A percentile compares a stretch with the other conserved stretches of the same genome.
These are phyloP conservation scores for Penicillium aurantiogriseum DNA, from an alignment of 2,329 filamentous ascomycete genomes.

Conservation along the genomic window DNA sequence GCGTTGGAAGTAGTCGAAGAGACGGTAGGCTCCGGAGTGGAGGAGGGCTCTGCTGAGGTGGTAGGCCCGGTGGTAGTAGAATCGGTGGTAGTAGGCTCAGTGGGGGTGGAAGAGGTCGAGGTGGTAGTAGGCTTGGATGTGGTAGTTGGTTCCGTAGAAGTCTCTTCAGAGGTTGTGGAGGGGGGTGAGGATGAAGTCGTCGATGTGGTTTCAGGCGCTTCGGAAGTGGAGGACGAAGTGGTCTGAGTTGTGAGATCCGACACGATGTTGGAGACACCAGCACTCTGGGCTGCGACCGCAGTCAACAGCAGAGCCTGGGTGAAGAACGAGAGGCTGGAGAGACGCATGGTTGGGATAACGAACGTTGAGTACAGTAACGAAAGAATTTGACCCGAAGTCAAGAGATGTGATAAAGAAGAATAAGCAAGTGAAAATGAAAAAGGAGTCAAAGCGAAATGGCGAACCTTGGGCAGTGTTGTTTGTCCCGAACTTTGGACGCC, in stretches of 20 bases:
- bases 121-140: constrained; percentile 17
- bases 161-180: constrained; percentile 12
- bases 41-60: constrained; percentile 14
- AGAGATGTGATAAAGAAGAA: constrained; percentile 7
- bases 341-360: constrained; percentile 30
- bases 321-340: constrained; percentile 32
- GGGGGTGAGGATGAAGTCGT: constrained; percentile 10
- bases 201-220: constrained; percentile 10
- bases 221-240: constrained; percentile 10
- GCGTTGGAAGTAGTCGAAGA: constrained; percentile 16
- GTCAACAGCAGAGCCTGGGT: constrained; percentile 36
- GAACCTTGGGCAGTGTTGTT: background rate
- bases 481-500: background rate
- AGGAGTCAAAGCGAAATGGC: constrained; percentile 11
- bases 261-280: constrained; percentile 16
- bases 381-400: constrained; percentile 10
- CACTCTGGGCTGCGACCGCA: constrained; percentile 33
- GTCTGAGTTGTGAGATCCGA: constrained; percentile 15
- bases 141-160: constrained; percentile 16
- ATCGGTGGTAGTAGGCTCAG: constrained; percentile 11
- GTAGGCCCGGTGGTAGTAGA: constrained; percentile 7
- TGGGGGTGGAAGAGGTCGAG: background rate
- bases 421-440: constrained; percentile 12
- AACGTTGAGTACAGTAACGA: constrained; percentile 1
- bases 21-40: constrained; percentile 17